Evolutionary conservation across 768 basidiomycete genomes (phyloP), one percentile per base, ranked within the genome.

Genomic region (Tulasnella sp.): DNA sequence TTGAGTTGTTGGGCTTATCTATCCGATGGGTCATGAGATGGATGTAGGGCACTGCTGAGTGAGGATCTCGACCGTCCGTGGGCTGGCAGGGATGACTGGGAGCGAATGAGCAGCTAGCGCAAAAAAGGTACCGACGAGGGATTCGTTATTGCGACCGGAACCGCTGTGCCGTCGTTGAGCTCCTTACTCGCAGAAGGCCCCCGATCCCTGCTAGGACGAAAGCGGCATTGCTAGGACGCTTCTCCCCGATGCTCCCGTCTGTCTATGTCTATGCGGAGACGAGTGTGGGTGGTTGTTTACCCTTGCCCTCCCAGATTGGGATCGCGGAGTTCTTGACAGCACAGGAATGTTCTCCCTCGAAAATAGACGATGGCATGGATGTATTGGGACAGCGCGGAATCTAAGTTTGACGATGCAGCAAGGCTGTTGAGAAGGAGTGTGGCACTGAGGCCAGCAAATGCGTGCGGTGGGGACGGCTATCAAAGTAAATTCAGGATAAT

Each of bases 11-110:
- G 6, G 18, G 12, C 64, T 69, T 69, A 69, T 69, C 64, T 69
- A 69, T 69, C 64, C 64, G 64, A 69, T 69, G 64, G 64, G 64
- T 69, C 64, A 69, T 69, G 34, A 54, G 54, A n/a, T 54, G 3
- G 54, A 6, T 54, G 50, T 46, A 16, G 54, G 54, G 54, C 54
- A n/a, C 22, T 54, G 54, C 54, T 54, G 54, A 54, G 24, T 37
- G 64, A 16, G 64, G 18, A 37, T 69, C 28, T 37, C 64, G 34
- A 37, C 34, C 14, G 37, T 20, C 8, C 7, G 9, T 64, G 22
- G n/a, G 14, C 22, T 64, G 2, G 28, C 31, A 28, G 64, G 64
- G 34, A 31, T 28, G 31, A 22, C 22, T 64, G 24, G 60, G 5
- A 4, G 0, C 2, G 16, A n/a, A 28, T 7, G 58, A 60, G 7